Evolutionary conservation across 2,329 filamentous ascomycete genomes (phyloP), one percentile per base, ranked within the genome.

Genomic region (Fusarium sp.): DNA sequence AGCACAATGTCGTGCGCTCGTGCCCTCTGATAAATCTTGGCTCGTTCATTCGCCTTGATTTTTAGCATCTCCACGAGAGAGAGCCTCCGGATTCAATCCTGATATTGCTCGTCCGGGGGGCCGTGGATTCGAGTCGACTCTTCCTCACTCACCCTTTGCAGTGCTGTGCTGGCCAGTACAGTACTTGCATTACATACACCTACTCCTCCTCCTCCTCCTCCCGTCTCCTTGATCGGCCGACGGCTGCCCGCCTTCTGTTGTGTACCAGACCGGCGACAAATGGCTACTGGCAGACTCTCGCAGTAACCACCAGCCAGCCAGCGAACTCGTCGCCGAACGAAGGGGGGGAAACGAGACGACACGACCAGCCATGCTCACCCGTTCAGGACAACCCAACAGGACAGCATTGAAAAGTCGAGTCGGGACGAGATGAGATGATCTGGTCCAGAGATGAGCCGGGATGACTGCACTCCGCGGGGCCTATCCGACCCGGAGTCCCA

Each of bases 401-500:
- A 76, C 66, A 69, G 62, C 68, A 69, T 77, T 72, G 71, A 77
- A 74, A 75, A 76, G 71, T 77, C 67, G 66, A 75, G 66, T 73
- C 63, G 74, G 67, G 70, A 70, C 73, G 77, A 77, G 76, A 79
- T 78, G 77, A 78, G 77, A 78, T 79, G 77, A 78, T 76, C 76
- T 71, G 75, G 77, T 74, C 67, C 68, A 78, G 77, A 78, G 68
- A 78, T 78, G 77, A 77, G 77, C 75, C 76, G 76, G 77, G 76
- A 78, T 79, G 77, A 79, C 73, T 78, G 68, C 76, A 76, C 74
- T 79, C 77, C 76, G 70, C 76, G 76, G 77, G 76, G 74, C 77
- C 77, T 79, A 76, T 79, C 77, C 76, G 77, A 78, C 77, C 77
- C 73, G 76, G 77, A 78, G 77, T 77, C 75, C 73, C 76, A 80